These are phyloP conservation scores for Aquanectria penicillioides DNA, from an alignment of 2,329 filamentous ascomycete species.

Conservation along the genomic window DNA sequence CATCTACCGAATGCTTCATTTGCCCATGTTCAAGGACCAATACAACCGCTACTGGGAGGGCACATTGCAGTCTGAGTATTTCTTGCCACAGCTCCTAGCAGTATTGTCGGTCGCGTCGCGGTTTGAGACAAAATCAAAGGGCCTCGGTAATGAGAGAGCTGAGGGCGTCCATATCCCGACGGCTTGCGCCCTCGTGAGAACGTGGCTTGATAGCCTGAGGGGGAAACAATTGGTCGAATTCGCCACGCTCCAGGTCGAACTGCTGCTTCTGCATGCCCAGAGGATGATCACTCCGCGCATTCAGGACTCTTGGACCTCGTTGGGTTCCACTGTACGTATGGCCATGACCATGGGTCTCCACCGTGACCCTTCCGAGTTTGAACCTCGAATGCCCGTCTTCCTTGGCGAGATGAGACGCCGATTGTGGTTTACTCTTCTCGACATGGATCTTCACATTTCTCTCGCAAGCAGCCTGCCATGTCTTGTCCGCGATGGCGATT, in stretches of 20 bases:
- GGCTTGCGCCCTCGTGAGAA: slow-evolving; percentile 63
- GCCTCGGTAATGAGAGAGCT: slow-evolving; percentile 59
- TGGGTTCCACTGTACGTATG: slow-evolving; percentile 65
- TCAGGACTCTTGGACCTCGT: slow-evolving; percentile 63
- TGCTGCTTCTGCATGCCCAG: slow-evolving; percentile 63
- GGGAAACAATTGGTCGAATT: slow-evolving; percentile 65
- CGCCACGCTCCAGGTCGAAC: slow-evolving; percentile 62
- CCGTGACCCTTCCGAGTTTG: slow-evolving; percentile 65
- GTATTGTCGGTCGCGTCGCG: slow-evolving; percentile 64
- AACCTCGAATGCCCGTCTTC: slow-evolving; percentile 59
- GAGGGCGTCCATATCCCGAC: slow-evolving; percentile 68
- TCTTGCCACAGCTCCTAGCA: slow-evolving; percentile 63
- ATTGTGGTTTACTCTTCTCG: slow-evolving; percentile 66
- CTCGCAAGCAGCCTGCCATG: slow-evolving; percentile 63
- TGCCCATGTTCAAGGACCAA: slow-evolving; percentile 61
- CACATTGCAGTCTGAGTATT: slow-evolving; percentile 57
- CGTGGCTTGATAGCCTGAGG: slow-evolving; percentile 62
- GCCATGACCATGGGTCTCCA: slow-evolving; percentile 70
- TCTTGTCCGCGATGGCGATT: slow-evolving; percentile 62
- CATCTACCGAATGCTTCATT: slow-evolving; percentile 63
- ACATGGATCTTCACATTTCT: slow-evolving; percentile 66
- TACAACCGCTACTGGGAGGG: slow-evolving; percentile 64
- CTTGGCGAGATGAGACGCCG: slow-evolving; percentile 63
- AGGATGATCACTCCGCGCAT: slow-evolving; percentile 62
- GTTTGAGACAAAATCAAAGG: slow-evolving; percentile 61